Evolutionary conservation across 306 rosid species (phyloP).

Genomic region (Nissolia schottii): DNA sequence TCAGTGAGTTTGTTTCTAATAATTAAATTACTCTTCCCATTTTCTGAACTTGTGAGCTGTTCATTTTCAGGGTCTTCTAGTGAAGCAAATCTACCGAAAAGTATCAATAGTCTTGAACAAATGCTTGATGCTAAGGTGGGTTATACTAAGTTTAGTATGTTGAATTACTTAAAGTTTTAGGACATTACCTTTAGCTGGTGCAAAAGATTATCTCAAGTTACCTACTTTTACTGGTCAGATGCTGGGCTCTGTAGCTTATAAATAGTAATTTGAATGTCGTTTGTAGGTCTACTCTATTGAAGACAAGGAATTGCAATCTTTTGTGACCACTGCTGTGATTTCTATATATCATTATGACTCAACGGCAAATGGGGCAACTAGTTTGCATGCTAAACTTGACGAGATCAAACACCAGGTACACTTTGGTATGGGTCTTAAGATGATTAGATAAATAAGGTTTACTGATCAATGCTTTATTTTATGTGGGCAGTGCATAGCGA

Average conservation of each 20-base stretch:
- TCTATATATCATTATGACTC: slow-evolving; percentile 47
- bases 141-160: slow-evolving; percentile 5
- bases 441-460: slow-evolving; percentile 12
- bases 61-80: slow-evolving; percentile 66
- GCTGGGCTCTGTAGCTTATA: neutral
- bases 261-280: slow-evolving; percentile 9
- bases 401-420: slow-evolving; percentile 65
- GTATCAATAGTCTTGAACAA: slow-evolving; percentile 86
- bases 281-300: slow-evolving; percentile 72
- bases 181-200: slow-evolving; percentile 5
- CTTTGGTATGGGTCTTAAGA: slow-evolving; percentile 26
- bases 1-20: slow-evolving; percentile 13
- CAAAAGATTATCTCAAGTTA: neutral
- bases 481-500: slow-evolving; percentile 55
- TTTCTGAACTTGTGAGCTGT: slow-evolving; percentile 13
- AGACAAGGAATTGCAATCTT: slow-evolving; percentile 51
- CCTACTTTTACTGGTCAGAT: slow-evolving; percentile 6
- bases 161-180: neutral
- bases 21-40: neutral
- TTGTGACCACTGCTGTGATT: slow-evolving; percentile 60
- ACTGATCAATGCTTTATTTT: slow-evolving; percentile 26
- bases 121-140: slow-evolving; percentile 89
- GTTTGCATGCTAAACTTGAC: slow-evolving; percentile 40
- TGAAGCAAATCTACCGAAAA: slow-evolving; percentile 57
- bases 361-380: slow-evolving; percentile 26